Conservation (phyloP, 1,139 yeast genomes). For the Pneumocystis carinii region DNA sequence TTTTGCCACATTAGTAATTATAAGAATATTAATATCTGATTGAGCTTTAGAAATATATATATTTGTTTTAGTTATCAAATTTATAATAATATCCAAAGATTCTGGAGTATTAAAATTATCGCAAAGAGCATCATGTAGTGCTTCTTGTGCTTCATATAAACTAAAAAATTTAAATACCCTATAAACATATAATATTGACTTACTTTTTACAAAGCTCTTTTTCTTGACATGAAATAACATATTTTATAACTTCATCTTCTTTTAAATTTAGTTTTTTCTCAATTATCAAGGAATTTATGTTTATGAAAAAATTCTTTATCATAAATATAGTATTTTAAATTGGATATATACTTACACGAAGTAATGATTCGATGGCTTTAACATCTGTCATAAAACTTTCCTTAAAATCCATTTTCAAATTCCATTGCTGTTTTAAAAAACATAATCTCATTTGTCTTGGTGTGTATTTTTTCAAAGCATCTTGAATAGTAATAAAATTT, state of each 20-base stretch:
- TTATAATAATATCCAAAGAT: constrained; percentile 50
- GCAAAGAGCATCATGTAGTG: constrained; percentile 64
- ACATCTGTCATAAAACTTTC: constrained; percentile 39
- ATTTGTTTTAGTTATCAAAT: constrained; percentile 56
- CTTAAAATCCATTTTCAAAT: constrained; percentile 80
- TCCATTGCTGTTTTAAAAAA: constrained; percentile 87
- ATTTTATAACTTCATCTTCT: constrained; percentile 37
- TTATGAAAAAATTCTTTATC: constrained; percentile 61
- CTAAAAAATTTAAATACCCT: constrained; percentile 30
- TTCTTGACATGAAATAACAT: constrained; percentile 41
- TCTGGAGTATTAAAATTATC: constrained; percentile 74
- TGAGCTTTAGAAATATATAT: constrained; percentile 45
- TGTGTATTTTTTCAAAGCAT: constrained; percentile 54
- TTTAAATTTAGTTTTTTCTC: constrained; percentile 33
- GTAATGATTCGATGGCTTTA: constrained; percentile 53
- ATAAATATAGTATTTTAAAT: constrained; percentile 7
- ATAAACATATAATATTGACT: not conserved
- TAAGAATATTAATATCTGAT: constrained; percentile 40
- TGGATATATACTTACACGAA: not conserved
- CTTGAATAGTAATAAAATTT: constrained; percentile 86
- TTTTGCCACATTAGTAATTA: constrained; percentile 45
- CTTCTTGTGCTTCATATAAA: constrained; percentile 40
- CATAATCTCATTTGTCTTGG: constrained; percentile 78
- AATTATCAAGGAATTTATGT: constrained; percentile 59
- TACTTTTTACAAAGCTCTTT: constrained; percentile 20